phyloP scores from a whole-genome alignment of 2,329 filamentous ascomycete genomes.

The Aspergillus fischeri region DNA sequence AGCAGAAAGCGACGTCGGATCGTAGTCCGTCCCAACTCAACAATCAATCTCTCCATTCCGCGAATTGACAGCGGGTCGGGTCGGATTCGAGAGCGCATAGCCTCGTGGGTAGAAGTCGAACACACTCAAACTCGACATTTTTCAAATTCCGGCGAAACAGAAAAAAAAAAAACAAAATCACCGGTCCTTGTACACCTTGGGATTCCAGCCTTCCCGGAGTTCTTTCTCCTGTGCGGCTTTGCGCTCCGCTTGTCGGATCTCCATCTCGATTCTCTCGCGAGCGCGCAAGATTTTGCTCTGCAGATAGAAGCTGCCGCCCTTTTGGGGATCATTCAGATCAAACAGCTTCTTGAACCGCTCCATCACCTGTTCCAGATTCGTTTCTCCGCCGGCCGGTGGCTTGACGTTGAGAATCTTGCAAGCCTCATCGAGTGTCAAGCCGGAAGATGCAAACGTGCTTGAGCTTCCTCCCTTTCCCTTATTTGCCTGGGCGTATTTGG shows the following conservation, averaged over 20 bases:
- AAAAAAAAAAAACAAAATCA: slow-evolving; percentile 29
- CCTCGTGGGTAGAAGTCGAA: not conserved
- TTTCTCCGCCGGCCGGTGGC: slow-evolving; percentile 72
- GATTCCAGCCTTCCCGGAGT: slow-evolving; percentile 81
- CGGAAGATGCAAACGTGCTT: slow-evolving; percentile 59
- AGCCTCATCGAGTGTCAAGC: slow-evolving; percentile 91
- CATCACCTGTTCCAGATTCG: slow-evolving; percentile 74
- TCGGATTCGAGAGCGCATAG: not conserved
- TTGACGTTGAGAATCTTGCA: slow-evolving; percentile 97
- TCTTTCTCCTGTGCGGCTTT: slow-evolving; percentile 72
- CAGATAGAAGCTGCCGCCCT: slow-evolving; percentile 95
- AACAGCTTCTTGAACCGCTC: slow-evolving; percentile 92
- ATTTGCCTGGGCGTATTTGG: slow-evolving; percentile 72
- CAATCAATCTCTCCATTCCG: not conserved
- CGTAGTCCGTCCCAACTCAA: not conserved
- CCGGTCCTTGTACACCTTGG: slow-evolving; percentile 89
- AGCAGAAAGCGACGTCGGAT: slow-evolving; percentile 4
- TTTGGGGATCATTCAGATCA: slow-evolving; percentile 89
- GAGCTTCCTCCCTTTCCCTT: slow-evolving; percentile 51
- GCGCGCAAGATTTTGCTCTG: slow-evolving; percentile 95
- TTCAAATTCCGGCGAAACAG: not conserved
- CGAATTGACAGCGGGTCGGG: not conserved
- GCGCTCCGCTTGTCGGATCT: slow-evolving; percentile 69
- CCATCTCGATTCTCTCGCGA: slow-evolving; percentile 84
- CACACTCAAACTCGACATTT: not conserved